A percentile compares a stretch with the other conserved stretches of the same genome.
Conservation (phyloP, 305 asterid species). For the Caryopteris hybrid region DNA sequence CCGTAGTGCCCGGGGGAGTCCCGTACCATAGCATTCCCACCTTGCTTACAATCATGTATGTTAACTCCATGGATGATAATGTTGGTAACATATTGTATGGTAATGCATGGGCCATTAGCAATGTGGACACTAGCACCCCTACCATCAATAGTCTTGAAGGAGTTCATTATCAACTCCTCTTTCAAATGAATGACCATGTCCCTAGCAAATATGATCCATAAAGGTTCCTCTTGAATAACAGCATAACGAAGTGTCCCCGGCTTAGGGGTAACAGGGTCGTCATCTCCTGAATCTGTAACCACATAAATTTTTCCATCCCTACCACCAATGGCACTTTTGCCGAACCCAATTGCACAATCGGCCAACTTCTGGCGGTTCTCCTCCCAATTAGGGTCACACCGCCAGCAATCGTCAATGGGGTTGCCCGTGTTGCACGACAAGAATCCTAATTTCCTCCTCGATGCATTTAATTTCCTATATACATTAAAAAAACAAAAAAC, state of each 20-base stretch:
- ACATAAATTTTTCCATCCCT: slow-evolving; percentile 54
- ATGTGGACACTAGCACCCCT: slow-evolving; percentile 72
- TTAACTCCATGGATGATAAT: slow-evolving; percentile 65
- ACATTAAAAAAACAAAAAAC: neutral
- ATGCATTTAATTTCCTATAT: slow-evolving; percentile 47
- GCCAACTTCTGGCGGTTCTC: slow-evolving; percentile 55
- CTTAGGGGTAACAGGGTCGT: slow-evolving; percentile 53
- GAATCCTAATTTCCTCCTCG: slow-evolving; percentile 62
- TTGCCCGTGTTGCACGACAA: slow-evolving; percentile 67
- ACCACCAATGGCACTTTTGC: slow-evolving; percentile 66
- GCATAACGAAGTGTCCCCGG: slow-evolving; percentile 70
- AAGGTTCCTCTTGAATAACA: slow-evolving; percentile 55
- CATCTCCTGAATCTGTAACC: slow-evolving; percentile 51
- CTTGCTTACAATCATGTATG: slow-evolving; percentile 72
- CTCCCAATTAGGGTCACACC: slow-evolving; percentile 68
- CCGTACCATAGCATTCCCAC: slow-evolving; percentile 66
- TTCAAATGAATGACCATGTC: slow-evolving; percentile 70
- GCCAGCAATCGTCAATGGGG: slow-evolving; percentile 82
- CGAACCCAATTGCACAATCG: slow-evolving; percentile 71
- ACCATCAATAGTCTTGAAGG: slow-evolving; percentile 74
- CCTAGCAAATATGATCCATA: slow-evolving; percentile 62
- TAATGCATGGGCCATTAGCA: slow-evolving; percentile 74
- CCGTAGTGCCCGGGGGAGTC: slow-evolving; percentile 59
- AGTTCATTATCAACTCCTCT: slow-evolving; percentile 69
- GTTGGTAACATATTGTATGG: slow-evolving; percentile 56